These are phyloP conservation scores for Cercophora sp. DNA, from an alignment of 495 filamentous ascomycete genomes.

Conservation along the genomic window DNA sequence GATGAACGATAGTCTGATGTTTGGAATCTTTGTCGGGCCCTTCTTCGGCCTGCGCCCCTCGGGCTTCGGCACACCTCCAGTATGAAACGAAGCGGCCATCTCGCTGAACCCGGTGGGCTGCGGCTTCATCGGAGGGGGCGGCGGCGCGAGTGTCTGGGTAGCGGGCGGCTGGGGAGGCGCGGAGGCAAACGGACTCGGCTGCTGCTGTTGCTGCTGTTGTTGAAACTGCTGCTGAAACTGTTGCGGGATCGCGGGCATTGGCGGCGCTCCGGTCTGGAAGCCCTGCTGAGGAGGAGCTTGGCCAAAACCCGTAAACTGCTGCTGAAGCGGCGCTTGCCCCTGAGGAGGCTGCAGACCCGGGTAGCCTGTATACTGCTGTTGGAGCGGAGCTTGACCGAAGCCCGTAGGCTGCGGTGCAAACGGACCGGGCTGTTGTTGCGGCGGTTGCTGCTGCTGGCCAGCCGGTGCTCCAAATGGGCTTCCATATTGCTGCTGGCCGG, in stretches of 20 bases:
- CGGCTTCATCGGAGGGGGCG: constrained; percentile 54
- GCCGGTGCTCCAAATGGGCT: constrained; percentile 44
- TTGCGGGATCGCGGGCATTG: constrained; percentile 55
- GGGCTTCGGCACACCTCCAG: constrained; percentile 50
- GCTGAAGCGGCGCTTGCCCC: constrained; percentile 50
- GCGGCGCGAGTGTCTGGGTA: constrained; percentile 31
- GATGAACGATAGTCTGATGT: constrained; percentile 90
- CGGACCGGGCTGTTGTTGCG: constrained; percentile 59
- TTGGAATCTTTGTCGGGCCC: constrained; percentile 71
- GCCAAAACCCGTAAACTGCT: constrained; percentile 54
- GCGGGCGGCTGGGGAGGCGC: constrained; percentile 24
- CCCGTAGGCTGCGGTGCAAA: constrained; percentile 59
- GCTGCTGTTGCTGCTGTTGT: constrained; percentile 41
- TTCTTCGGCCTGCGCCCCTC: constrained; percentile 44
- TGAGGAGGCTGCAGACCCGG: constrained; percentile 48
- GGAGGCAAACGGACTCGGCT: constrained; percentile 34
- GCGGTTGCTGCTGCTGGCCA: constrained; percentile 45
- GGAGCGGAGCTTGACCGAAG: constrained; percentile 54
- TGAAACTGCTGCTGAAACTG: constrained; percentile 40
- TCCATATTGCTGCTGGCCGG: constrained; percentile 62
- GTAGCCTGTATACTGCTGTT: constrained; percentile 60
- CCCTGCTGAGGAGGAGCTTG: constrained; percentile 42
- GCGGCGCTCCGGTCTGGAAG: constrained; percentile 47
- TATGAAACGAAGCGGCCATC: constrained; percentile 82
- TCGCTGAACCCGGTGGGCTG: constrained; percentile 70